A percentile compares a stretch with the other conserved stretches of the same genome.
Evolutionary conservation across 768 basidiomycete species (phyloP).

Genomic region (Hypsizygus marmoreus): DNA sequence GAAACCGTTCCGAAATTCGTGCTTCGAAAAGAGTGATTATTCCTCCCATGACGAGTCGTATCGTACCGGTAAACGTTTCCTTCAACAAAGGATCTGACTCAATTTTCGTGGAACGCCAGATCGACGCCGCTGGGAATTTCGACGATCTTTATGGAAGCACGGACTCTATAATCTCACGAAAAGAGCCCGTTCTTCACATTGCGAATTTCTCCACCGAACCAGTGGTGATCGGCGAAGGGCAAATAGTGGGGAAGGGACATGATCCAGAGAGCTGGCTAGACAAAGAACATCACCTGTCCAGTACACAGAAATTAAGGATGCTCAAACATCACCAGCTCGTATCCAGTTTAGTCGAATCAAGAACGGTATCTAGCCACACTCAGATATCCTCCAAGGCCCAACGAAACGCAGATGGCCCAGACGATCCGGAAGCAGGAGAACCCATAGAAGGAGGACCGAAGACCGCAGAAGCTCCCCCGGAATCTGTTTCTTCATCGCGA

Average conservation of each 20-base stretch:
- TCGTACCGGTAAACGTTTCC: slow-evolving; percentile 6
- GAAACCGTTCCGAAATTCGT: no score
- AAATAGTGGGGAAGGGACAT: slow-evolving; percentile 10
- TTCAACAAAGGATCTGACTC: background rate
- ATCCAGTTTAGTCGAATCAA: background rate
- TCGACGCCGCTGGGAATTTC: slow-evolving; percentile 3
- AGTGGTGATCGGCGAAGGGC: no score
- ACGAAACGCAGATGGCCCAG: background rate
- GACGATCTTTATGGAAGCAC: slow-evolving; percentile 11
- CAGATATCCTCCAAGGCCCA: background rate
- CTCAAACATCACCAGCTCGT: slow-evolving; percentile 1
- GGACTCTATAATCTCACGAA: slow-evolving; percentile 15
- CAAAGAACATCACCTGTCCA: slow-evolving; percentile 1
- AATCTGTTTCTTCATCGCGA: slow-evolving; percentile 5
- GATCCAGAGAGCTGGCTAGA: slow-evolving; percentile 20
- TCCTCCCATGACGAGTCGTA: slow-evolving; percentile 12
- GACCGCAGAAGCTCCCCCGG: slow-evolving; percentile 22
- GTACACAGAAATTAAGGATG: background rate
- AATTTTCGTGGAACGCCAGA: slow-evolving; percentile 17
- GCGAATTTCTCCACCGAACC: no score
- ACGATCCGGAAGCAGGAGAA: slow-evolving; percentile 19
- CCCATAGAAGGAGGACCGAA: slow-evolving; percentile 33
- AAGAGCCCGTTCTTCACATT: slow-evolving; percentile 9
- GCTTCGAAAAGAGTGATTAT: slow-evolving; percentile 4
- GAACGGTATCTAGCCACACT: background rate